phyloP scores from a whole-genome alignment of 768 basidiomycete species.

The Suillus tomentosus region DNA sequence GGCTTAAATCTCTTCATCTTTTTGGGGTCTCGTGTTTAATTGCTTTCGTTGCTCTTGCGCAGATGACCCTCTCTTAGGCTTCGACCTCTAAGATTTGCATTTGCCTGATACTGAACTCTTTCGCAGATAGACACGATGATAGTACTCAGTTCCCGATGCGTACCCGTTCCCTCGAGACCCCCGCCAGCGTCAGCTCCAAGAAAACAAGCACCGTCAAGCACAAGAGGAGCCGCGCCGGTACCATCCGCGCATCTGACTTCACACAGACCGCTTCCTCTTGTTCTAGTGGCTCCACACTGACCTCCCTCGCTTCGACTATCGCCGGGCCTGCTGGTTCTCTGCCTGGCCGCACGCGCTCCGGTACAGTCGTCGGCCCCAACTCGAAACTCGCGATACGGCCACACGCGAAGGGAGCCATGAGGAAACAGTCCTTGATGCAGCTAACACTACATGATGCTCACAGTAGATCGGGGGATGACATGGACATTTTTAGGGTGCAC shows the following conservation, averaged over 20 bases:
- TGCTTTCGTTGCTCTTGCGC: conserved; percentile 5
- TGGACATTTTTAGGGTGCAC: conserved; percentile 23
- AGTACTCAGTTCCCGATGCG: conserved; percentile 15
- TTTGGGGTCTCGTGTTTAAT: background rate
- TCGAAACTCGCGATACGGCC: conserved; percentile 24
- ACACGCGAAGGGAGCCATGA: background rate
- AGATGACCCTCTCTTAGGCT: conserved; percentile 17
- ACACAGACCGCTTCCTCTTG: conserved; percentile 17
- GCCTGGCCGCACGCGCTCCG: conserved; percentile 47
- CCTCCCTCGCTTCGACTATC: background rate
- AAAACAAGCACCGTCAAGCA: conserved; percentile 20
- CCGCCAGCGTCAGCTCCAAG: conserved; percentile 6
- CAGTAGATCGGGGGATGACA: conserved; percentile 25
- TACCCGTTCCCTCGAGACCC: conserved; percentile 26
- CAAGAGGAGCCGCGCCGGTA: conserved; percentile 47
- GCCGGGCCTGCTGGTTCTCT: conserved; percentile 7
- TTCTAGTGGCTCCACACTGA: conserved; percentile 13
- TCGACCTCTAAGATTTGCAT: background rate
- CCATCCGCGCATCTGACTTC: conserved; percentile 53
- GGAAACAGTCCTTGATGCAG: background rate
- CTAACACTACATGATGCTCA: conserved; percentile 3
- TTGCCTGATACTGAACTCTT: background rate
- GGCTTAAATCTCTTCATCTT: conserved; percentile 6
- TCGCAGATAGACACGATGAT: conserved; percentile 14
- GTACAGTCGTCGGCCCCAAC: conserved; percentile 42